These are phyloP conservation scores for Cyberlindnera suaveolens DNA, from an alignment of 805 yeast genomes.

Conservation along the genomic window DNA sequence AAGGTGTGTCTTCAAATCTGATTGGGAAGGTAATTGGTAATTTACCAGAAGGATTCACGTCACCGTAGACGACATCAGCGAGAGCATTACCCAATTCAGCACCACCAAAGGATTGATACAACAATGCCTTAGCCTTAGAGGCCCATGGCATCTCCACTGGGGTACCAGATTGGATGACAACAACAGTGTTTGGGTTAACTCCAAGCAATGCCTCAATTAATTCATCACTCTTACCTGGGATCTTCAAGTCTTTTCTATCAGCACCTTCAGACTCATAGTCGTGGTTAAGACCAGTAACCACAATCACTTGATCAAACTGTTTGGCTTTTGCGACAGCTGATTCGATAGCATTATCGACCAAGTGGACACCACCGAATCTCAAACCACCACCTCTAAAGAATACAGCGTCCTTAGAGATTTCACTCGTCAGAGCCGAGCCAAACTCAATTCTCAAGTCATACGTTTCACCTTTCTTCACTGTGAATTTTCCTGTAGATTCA, in stretches of 20 bases:
- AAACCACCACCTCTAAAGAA: constrained; percentile 33
- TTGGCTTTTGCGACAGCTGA: constrained; percentile 36
- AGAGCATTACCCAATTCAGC: constrained; percentile 51
- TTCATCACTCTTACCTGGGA: constrained; percentile 43
- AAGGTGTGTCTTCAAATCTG: constrained; percentile 47
- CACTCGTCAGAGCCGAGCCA: constrained; percentile 39
- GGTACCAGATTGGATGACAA: constrained; percentile 55
- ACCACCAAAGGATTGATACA: constrained; percentile 56
- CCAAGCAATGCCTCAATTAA: constrained; percentile 38
- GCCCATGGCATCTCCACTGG: constrained; percentile 57
- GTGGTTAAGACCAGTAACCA: constrained; percentile 43
- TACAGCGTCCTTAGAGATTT: constrained; percentile 3
- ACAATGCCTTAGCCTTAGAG: constrained; percentile 32
- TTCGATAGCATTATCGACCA: constrained; percentile 18
- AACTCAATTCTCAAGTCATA: constrained; percentile 42
- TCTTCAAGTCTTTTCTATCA: constrained; percentile 44
- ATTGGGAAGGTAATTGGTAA: constrained; percentile 51
- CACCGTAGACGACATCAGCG: constrained; percentile 51
- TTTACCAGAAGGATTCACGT: constrained; percentile 55
- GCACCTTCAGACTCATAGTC: constrained; percentile 60
- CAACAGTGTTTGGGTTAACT: constrained; percentile 44
- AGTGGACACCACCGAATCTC: constrained; percentile 24
- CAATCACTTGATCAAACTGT: constrained; percentile 43
- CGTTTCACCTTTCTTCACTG: constrained; percentile 34
- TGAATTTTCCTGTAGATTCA: constrained; percentile 34